Base-by-base conservation (phyloP, 305 asterid genomes). In the Solanum chacoense region DNA sequence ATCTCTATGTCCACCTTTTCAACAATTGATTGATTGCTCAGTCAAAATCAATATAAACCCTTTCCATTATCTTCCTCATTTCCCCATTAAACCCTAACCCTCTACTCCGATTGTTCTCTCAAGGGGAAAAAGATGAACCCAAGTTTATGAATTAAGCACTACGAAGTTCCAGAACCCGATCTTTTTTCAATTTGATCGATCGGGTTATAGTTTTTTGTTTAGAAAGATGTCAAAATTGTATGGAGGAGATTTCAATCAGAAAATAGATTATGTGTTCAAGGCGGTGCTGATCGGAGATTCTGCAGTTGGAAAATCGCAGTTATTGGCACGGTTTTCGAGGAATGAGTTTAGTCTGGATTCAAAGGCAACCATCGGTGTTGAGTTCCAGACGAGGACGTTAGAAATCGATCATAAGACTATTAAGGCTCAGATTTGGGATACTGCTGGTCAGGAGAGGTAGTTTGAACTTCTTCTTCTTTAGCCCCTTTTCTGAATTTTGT, bases 361-460 rank as follows among this genome's bases (percentile, higher is more conserved):
- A 1, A 95, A 94, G 87, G 93, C 98, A 10, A 95, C 98, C 5
- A 94, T 95, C 74, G 97, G 98, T 42, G 98, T 95, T 18, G 98
- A 95, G 80, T 95, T 95, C 87, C 98, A 95, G 92, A 94, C 98
- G 10, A 93, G 96, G 42, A 95, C 98, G 14, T 88, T 94, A 22
- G 84, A 37, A 36, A 90, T 95, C 90, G 98, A 95, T 91, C 92
- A 91, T 45, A 95, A 93, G 90, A 94, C 88, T 40, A 91, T 95
- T 72, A 95, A 95, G 91, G 97, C 98, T 73, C 98, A 95, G 96
- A 95, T 95, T 93, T 95, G 98, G 98, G 98, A 95, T 87, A 95
- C 98, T 34, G 98, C 98, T 87, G 98, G 98, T 74, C 98, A 95
- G n/a, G 98, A 95, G 71, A 93, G 98, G 98, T 76, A 88, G 35